Percentiles rank a stretch among this genome's conserved stretches.
Conservation (phyloP, 1,139 yeast species). For the Lodderomyces orthopsilosis region DNA sequence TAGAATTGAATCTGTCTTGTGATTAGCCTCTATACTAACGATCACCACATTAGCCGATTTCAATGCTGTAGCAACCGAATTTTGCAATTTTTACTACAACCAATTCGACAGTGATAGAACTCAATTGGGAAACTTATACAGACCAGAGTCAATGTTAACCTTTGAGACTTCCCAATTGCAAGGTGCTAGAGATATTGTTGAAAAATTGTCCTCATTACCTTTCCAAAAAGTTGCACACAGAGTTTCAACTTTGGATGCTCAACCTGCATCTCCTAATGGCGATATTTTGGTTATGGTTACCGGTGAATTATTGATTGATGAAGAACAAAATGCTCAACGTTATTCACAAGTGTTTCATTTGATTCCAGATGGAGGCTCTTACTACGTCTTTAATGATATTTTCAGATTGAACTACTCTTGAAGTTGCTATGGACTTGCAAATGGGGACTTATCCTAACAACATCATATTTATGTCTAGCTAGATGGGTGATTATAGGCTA, state of each 20-base stretch:
- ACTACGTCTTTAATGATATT: constrained; percentile 93
- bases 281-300: constrained; percentile 97
- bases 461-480: too few species aligned
- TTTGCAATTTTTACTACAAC: constrained; percentile 91
- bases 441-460: too few species aligned
- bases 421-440: too few species aligned
- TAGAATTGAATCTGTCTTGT: neutral
- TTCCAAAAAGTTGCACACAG: constrained; percentile 91
- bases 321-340: constrained; percentile 91
- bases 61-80: constrained; percentile 73
- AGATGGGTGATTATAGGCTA: too few species aligned
- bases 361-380: constrained; percentile 87
- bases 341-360: constrained; percentile 97
- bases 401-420: constrained; percentile 85
- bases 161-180: constrained; percentile 93
- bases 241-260: constrained; percentile 94
- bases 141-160: constrained; percentile 96
- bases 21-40: constrained; percentile 15
- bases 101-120: constrained; percentile 92
- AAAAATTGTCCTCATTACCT: constrained; percentile 82
- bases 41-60: constrained; percentile 50
- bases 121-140: constrained; percentile 89
- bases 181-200: constrained; percentile 90
- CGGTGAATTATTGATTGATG: constrained; percentile 90
- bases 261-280: constrained; percentile 92